Percentiles rank a stretch among this genome's conserved stretches.
These are phyloP conservation scores for Solanum aculeatissimum DNA, from an alignment of 305 asterid species.

Conservation along the genomic window DNA sequence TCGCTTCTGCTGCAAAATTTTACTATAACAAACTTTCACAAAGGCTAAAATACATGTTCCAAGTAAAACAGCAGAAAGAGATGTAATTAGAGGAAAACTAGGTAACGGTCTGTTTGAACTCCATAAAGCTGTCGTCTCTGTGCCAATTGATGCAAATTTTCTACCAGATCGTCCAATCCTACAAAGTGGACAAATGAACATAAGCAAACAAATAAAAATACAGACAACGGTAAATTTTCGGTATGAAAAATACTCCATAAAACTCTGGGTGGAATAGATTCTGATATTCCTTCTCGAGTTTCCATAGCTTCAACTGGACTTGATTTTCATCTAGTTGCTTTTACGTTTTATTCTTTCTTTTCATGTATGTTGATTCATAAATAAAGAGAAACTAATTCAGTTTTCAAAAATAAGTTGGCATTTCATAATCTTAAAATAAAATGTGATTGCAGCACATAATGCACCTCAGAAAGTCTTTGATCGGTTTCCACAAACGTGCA, in stretches of 20 bases:
- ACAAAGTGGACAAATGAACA: conserved; percentile 6
- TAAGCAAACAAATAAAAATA: neutral
- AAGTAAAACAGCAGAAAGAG: conserved; percentile 29
- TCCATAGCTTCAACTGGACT: neutral
- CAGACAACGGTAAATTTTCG: neutral
- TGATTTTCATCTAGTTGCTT: neutral
- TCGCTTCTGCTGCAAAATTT: conserved; percentile 15
- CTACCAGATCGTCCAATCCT: conserved; percentile 59
- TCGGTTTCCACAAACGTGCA: conserved; percentile 48
- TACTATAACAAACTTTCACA: conserved; percentile 24
- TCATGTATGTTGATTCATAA: neutral
- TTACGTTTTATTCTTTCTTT: neutral
- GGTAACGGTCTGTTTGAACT: conserved; percentile 17
- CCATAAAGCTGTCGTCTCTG: conserved; percentile 21
- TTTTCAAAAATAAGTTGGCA: neutral
- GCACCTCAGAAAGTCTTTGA: conserved; percentile 60
- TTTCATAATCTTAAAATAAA: neutral
- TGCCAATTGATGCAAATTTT: conserved; percentile 68
- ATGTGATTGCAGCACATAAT: conserved; percentile 3
- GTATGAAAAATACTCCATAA: neutral
- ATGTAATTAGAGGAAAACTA: conserved; percentile 18
- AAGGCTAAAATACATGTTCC: conserved; percentile 22
- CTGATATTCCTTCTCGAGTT: neutral
- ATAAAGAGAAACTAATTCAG: neutral
- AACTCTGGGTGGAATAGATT: neutral